Percentiles rank a stretch among this genome's conserved stretches.
phyloP scores from a whole-genome alignment of 2,329 filamentous ascomycete genomes.

The Lasiodiplodia citricola region DNA sequence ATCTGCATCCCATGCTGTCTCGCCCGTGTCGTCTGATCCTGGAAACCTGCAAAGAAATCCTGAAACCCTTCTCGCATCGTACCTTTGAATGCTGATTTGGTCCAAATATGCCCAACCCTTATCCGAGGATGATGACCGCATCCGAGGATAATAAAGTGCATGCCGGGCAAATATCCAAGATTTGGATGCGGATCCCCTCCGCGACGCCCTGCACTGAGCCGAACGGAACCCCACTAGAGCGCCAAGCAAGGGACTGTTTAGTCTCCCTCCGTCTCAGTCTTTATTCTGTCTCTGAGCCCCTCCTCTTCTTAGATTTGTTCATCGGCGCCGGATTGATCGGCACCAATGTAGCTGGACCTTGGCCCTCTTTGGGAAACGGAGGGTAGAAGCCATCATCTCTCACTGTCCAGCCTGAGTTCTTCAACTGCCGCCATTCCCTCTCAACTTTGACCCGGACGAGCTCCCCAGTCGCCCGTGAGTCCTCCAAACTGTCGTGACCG shows the following conservation, averaged over 20 bases:
- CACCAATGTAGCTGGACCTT: neutral
- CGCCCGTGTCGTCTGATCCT: too few species aligned
- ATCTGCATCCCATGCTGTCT: neutral
- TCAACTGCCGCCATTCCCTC: slow-evolving; percentile 72
- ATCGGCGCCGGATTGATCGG: neutral
- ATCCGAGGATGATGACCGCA: neutral
- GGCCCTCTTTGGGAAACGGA: neutral
- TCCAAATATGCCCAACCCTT: neutral
- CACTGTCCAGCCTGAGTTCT: slow-evolving; percentile 68
- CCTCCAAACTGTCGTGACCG: slow-evolving; percentile 92
- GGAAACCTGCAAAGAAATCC: neutral
- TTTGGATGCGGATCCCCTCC: neutral
- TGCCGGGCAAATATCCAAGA: neutral
- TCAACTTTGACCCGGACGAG: slow-evolving; percentile 74
- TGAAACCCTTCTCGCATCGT: neutral
- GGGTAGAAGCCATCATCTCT: slow-evolving; percentile 31
- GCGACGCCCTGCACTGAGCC: neutral
- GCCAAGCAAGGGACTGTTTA: slow-evolving; percentile 7
- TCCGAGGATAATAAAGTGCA: neutral
- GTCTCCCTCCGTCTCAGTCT: slow-evolving; percentile 25
- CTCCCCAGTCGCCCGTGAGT: slow-evolving; percentile 87
- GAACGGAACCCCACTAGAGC: neutral
- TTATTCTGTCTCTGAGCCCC: slow-evolving; percentile 22
- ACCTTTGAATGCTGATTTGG: neutral
- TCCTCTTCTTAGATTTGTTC: slow-evolving; percentile 32